These are phyloP conservation scores for Wickerhamiella brachini DNA, from an alignment of 805 yeast genomes.

Conservation along the genomic window DNA sequence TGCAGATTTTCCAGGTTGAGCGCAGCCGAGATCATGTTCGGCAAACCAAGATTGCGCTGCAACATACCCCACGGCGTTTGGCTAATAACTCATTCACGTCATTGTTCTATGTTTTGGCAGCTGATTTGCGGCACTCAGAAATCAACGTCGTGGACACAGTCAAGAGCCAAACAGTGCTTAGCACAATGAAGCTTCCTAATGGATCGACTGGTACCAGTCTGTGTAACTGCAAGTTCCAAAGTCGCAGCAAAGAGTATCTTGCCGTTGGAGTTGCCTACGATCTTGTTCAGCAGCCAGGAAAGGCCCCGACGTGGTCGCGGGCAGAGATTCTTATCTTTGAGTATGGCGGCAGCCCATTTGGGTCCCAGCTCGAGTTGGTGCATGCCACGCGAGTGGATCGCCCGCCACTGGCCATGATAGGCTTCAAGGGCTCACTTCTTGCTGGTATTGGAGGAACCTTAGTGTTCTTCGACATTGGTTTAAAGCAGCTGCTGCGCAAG, in stretches of 20 bases:
- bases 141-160: background rate
- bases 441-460: slow-evolving; percentile 37
- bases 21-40: slow-evolving; percentile 10
- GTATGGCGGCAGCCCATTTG: slow-evolving; percentile 7
- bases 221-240: slow-evolving; percentile 24
- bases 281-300: background rate
- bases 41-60: slow-evolving; percentile 5
- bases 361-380: slow-evolving; percentile 28
- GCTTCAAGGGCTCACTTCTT: slow-evolving; percentile 47
- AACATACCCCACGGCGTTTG: slow-evolving; percentile 14
- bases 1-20: background rate
- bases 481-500: slow-evolving; percentile 63
- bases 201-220: slow-evolving; percentile 31
- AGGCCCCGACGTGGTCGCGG: background rate
- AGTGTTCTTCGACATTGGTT: slow-evolving; percentile 50
- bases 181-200: slow-evolving; percentile 26
- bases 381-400: slow-evolving; percentile 48
- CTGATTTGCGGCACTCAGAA: slow-evolving; percentile 27
- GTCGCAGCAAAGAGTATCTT: slow-evolving; percentile 10
- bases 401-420: slow-evolving; percentile 34
- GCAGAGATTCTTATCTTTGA: background rate
- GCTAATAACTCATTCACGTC: slow-evolving; percentile 9
- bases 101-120: slow-evolving; percentile 31
- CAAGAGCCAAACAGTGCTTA: background rate
- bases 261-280: slow-evolving; percentile 4